phyloP scores from a whole-genome alignment of 2,329 filamentous ascomycete genomes.

The Cyphellophora attinorum region DNA sequence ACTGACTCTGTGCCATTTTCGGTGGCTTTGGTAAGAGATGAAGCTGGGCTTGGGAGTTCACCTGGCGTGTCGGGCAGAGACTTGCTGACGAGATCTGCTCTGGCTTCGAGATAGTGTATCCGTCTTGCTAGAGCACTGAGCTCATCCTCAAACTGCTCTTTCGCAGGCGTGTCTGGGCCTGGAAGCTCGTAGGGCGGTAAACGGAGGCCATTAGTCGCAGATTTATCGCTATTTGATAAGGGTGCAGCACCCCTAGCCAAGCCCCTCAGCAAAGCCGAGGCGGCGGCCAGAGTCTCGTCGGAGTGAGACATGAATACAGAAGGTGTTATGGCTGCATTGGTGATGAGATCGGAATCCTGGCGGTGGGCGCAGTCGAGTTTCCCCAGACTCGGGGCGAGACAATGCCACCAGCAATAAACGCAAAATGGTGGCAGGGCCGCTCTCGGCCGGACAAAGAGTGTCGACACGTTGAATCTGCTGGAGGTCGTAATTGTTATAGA shows the following conservation, averaged over 20 bases:
- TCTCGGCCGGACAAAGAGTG: conserved; percentile 3
- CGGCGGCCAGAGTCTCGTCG: conserved; percentile 38
- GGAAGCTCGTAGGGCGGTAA: conserved; percentile 58
- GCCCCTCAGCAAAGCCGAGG: conserved; percentile 34
- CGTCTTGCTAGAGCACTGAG: conserved; percentile 67
- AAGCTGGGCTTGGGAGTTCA: conserved; percentile 51
- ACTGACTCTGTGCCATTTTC: conserved; percentile 5
- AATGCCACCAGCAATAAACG: conserved; percentile 15
- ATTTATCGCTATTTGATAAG: conserved; percentile 24
- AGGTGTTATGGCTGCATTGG: conserved; percentile 3
- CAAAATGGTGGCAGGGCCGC: conserved; percentile 17
- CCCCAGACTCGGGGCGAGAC: conserved; percentile 9
- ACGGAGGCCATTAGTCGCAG: conserved; percentile 39
- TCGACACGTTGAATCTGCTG: neutral
- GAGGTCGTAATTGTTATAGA: too few species aligned
- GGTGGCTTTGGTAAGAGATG: conserved; percentile 43
- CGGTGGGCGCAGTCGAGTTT: too few species aligned
- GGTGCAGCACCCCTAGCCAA: conserved; percentile 31
- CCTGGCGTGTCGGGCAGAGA: conserved; percentile 72
- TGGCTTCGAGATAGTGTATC: conserved; percentile 73
- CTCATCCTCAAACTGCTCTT: conserved; percentile 72
- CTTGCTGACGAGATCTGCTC: conserved; percentile 53
- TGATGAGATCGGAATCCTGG: conserved; percentile 7
- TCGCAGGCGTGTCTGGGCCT: conserved; percentile 64
- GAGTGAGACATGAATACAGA: conserved; percentile 30